phyloP scores from a whole-genome alignment of 2,329 filamentous ascomycete species.

The Hypoxylon sp. region DNA sequence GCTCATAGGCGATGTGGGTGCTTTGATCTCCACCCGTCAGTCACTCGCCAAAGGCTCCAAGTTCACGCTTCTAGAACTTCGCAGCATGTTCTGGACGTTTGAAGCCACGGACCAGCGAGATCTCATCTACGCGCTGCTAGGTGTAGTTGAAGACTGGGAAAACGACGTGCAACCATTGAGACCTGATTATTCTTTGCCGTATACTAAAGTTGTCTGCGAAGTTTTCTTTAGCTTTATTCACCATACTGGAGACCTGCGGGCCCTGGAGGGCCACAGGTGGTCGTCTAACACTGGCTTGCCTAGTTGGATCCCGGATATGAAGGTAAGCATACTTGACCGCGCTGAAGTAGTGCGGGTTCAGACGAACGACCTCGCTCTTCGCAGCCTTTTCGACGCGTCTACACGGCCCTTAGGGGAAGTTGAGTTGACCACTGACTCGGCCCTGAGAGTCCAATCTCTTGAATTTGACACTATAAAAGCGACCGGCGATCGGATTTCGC shows the following conservation, averaged over 20 bases:
- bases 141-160: slow-evolving; percentile 13
- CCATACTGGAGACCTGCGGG: slow-evolving; percentile 2
- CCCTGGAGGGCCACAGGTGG: slow-evolving; percentile 5
- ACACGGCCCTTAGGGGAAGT: background rate
- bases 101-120: slow-evolving; percentile 22
- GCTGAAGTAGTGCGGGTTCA: background rate
- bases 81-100: slow-evolving; percentile 15
- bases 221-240: slow-evolving; percentile 9
- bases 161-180: background rate
- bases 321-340: background rate
- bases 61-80: slow-evolving; percentile 6
- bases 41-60: background rate
- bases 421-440: background rate
- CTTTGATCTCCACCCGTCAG: background rate
- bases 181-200: slow-evolving; percentile 6
- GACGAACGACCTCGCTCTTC: background rate
- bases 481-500: background rate
- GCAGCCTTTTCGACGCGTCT: background rate
- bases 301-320: slow-evolving; percentile 23
- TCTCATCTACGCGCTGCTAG: slow-evolving; percentile 24
- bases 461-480: slow-evolving; percentile 5
- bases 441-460: background rate
- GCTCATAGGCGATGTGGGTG: background rate
- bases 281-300: slow-evolving; percentile 3
- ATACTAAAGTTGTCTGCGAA: slow-evolving; percentile 1